Evolutionary conservation across 805 yeast genomes (phyloP).

Genomic region (Yamadazyma paraphyllophila): DNA sequence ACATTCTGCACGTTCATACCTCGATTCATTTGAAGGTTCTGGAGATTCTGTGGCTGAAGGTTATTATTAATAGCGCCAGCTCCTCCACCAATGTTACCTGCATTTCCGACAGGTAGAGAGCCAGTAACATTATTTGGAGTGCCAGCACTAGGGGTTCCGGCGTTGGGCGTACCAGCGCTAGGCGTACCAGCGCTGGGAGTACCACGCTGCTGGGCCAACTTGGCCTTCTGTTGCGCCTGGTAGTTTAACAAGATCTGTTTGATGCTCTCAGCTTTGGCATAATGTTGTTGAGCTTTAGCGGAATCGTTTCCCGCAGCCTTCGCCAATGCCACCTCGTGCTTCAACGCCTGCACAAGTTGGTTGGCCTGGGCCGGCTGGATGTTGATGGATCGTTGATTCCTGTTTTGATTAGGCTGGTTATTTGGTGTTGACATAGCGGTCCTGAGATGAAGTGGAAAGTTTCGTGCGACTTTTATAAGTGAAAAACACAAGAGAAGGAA

Average conservation of each 20-base stretch:
- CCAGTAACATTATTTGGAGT: not conserved
- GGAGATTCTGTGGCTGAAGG: too few relatives aligned
- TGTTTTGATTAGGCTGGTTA: not conserved
- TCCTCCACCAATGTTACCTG: not conserved
- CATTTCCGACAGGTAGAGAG: not conserved
- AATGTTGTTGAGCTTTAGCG: conserved; percentile 61
- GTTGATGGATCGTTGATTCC: conserved; percentile 3
- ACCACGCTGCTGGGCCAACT: conserved; percentile 9
- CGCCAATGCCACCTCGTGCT: conserved; percentile 59
- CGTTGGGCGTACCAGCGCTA: not conserved
- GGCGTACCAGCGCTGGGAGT: not conserved
- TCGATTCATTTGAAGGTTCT: not conserved
- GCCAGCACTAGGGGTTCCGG: not conserved
- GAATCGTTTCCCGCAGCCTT: conserved; percentile 59
- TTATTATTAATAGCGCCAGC: too few relatives aligned
- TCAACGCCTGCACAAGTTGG: conserved; percentile 58
- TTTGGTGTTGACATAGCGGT: conserved; percentile 7
- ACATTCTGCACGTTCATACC: not conserved
- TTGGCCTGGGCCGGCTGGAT: conserved; percentile 54
- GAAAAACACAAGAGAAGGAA: too few relatives aligned
- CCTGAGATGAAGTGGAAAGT: not conserved
- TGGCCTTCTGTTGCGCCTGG: conserved; percentile 44
- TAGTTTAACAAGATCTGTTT: conserved; percentile 58
- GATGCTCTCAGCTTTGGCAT: conserved; percentile 61
- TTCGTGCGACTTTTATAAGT: not conserved